Conservation (phyloP, 1,284 basidiomycete genomes). For the Ganoderma leucocontextum region DNA sequence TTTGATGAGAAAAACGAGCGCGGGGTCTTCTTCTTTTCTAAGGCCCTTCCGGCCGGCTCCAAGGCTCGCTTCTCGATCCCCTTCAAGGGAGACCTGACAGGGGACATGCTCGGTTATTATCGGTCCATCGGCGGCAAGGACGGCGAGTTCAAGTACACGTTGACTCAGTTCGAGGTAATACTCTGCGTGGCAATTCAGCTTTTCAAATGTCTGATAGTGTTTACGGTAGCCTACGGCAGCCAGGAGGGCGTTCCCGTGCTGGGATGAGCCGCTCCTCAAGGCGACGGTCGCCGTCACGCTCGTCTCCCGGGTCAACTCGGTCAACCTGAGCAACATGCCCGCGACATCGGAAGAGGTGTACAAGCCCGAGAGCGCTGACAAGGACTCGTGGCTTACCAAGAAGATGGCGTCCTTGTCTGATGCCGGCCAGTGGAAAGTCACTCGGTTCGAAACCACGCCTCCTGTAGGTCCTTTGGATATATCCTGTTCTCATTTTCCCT, state of each 20-base stretch:
- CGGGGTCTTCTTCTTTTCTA: slow-evolving; percentile 64
- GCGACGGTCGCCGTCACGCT: slow-evolving; percentile 87
- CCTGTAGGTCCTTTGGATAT: slow-evolving; percentile 42
- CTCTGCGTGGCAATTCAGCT: neutral
- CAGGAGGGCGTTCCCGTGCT: slow-evolving; percentile 85
- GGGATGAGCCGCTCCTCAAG: slow-evolving; percentile 95
- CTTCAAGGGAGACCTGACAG: slow-evolving; percentile 72
- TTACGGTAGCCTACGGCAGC: slow-evolving; percentile 81
- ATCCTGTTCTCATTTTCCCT: neutral
- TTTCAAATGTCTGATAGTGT: neutral
- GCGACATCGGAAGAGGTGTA: slow-evolving; percentile 63
- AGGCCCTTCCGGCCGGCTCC: slow-evolving; percentile 65
- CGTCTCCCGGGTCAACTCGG: slow-evolving; percentile 82
- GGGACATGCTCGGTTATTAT: slow-evolving; percentile 81
- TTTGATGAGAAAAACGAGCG: slow-evolving; percentile 74
- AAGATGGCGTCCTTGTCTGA: slow-evolving; percentile 35
- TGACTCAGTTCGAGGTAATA: slow-evolving; percentile 83
- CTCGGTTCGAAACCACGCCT: slow-evolving; percentile 80
- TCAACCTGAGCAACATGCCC: slow-evolving; percentile 90
- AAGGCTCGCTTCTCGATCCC: slow-evolving; percentile 69
- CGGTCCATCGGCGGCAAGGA: slow-evolving; percentile 63
- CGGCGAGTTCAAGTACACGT: slow-evolving; percentile 65
- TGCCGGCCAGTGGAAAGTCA: slow-evolving; percentile 79
- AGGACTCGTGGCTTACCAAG: slow-evolving; percentile 37
- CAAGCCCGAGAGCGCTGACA: slow-evolving; percentile 27